Base-by-base conservation (phyloP, 257 asterid genomes). In the Rauvolfia tetraphylla region DNA sequence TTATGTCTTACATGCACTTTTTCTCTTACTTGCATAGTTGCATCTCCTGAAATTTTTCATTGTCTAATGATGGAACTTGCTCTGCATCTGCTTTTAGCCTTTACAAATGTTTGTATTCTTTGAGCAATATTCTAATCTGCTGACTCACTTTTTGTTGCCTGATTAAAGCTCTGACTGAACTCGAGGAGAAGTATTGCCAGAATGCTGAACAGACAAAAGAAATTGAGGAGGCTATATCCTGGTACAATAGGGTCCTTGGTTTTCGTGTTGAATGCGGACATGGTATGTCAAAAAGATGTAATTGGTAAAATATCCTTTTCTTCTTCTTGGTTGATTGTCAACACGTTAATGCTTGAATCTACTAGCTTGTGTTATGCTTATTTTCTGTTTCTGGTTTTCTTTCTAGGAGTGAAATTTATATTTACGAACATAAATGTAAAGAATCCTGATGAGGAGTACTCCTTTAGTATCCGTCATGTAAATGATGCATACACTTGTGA, bases 181-280 rank as follows among this genome's bases (percentile, higher is more conserved):
- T 79, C 83, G 83, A 87, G 75, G 91, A 86, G 77, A 89, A 89
- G 87, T 82, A 74, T 83, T 67, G 77, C 23, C 80, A 83, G 82
- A 88, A 81, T 74, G 75, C 59, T 74, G 89, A 86, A 76, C 91
- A 84, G 78, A 85, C 65, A 46, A 86, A 85, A 75, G 96, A 91
- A 79, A 84, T 83, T 71, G 95, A 95, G 80, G 97, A 89, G 82
- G 99, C 93, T 46, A 85, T 93, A 49, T 89, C 87, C 58, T 95
- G 99, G 99, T 95, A 93, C 79, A 88, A 89, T 81, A 89, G 74
- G 85, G 88, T 87, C 81, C 97, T 95, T 71, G 99, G 98, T 70
- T 91, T 93, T 78, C 96, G 86, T 79, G 83, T 93, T 62, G 98
- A 95, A 86, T 84, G 92, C 74, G 96, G 97, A 69, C 90, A 74